These are phyloP conservation scores for Fusarium pininemorale DNA, from an alignment of 2,329 filamentous ascomycete genomes.

Conservation along the genomic window DNA sequence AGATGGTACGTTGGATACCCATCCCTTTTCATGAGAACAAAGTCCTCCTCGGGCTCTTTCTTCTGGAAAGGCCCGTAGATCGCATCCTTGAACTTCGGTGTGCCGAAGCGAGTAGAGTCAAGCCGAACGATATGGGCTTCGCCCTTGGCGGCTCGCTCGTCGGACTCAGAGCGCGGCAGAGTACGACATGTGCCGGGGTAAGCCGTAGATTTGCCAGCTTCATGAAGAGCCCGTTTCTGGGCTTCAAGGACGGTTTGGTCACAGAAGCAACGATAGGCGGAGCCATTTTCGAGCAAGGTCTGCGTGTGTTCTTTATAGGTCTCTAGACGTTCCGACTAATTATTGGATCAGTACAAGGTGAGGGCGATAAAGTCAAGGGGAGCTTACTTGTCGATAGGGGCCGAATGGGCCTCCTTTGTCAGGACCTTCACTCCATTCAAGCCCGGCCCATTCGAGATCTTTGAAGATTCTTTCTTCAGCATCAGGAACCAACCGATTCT, in stretches of 20 bases:
- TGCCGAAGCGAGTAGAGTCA: constrained; percentile 63
- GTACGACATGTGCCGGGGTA: constrained; percentile 75
- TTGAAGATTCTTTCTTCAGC: constrained; percentile 81
- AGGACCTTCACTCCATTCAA: constrained; percentile 95
- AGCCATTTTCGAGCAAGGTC: constrained; percentile 72
- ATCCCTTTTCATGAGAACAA: constrained; percentile 90
- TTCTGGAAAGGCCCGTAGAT: constrained; percentile 77
- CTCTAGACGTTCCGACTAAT: constrained; percentile 78
- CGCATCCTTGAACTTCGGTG: constrained; percentile 76
- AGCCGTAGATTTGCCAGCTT: constrained; percentile 53
- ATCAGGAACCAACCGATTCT: constrained; percentile 83
- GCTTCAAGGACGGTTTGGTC: constrained; percentile 73
- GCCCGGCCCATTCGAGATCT: constrained; percentile 87
- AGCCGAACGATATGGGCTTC: constrained; percentile 83
- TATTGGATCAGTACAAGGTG: not conserved
- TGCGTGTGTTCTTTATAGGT: constrained; percentile 78
- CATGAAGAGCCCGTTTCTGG: constrained; percentile 70
- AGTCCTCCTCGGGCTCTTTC: constrained; percentile 73
- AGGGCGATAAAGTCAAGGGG: not conserved
- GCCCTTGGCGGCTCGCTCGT: constrained; percentile 72
- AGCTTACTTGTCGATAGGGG: constrained; percentile 81
- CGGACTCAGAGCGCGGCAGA: constrained; percentile 73
- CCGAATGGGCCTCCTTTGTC: constrained; percentile 82
- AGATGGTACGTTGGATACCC: constrained; percentile 96
- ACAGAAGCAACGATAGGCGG: constrained; percentile 96